Evolutionary conservation across 805 yeast species (phyloP), one percentile per base, ranked within the genome.

Genomic region (Kodamaea leandrae): DNA sequence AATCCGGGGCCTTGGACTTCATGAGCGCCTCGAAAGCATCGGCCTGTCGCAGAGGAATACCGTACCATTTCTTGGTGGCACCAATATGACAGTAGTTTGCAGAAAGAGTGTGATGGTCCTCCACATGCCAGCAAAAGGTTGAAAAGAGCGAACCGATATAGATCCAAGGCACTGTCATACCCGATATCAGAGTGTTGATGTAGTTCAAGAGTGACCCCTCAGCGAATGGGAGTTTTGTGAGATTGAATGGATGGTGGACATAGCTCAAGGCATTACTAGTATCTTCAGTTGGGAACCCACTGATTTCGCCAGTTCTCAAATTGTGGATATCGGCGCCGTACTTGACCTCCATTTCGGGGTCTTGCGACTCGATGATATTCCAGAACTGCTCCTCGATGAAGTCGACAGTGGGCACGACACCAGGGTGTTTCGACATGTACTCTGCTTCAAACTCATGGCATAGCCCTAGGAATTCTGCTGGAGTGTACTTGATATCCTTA

Each of bases 111-210:
- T 86, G 88, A 57, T 91, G 97, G 60, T 90, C 98, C 55, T 90
- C 98, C 44, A 86, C 83, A 60, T 91, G 97, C 96, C 97, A 91
- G 61, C 98, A 90, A 57, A 91, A 91, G 1, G 97, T 87, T 2
- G 95, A 84, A 53, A 88, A 80, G 37, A 87, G 71, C 38, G 95
- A 86, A 0, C 98, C 98, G 12, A 90, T 79, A 54, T 90, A 90
- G 2, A 89, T 74, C 98, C 98, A 90, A 0, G 98, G 98, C 14
- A 86, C 76, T 0, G 97, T 89, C 88, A 90, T 90, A 1, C 98
- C 98, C 0, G 96, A 83, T 2, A 91, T 84, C 23, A 78, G 74
- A 14, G 78, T 75, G 42, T 77, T 76, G 42, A 84, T 72, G 51
- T 77, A 77, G 42, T 81, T 80, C 38, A 86, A 64, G n/a, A 85